These are phyloP conservation scores for Raffaelea albimanens DNA, from an alignment of 2,329 filamentous ascomycete genomes.

Conservation along the genomic window DNA sequence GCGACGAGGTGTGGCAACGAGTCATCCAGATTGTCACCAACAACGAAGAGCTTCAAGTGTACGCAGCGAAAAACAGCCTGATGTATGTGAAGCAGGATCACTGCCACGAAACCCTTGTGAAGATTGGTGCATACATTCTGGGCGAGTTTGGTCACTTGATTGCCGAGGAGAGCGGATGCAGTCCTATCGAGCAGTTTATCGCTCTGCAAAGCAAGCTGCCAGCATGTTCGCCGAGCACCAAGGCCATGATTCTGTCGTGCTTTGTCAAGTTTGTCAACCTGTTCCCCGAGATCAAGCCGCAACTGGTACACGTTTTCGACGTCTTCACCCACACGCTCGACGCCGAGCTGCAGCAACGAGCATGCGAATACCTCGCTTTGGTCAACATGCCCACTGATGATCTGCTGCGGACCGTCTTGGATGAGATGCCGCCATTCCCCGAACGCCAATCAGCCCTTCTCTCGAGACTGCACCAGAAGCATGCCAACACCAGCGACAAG, in stretches of 20 bases:
- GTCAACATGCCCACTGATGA: constrained; percentile 84
- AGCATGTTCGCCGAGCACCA: constrained; percentile 77
- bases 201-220: constrained; percentile 85
- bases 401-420: constrained; percentile 83
- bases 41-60: constrained; percentile 95
- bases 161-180: constrained; percentile 83
- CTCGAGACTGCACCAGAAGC: constrained; percentile 89
- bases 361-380: constrained; percentile 86
- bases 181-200: constrained; percentile 94
- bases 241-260: constrained; percentile 87
- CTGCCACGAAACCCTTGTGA: constrained; percentile 94
- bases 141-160: constrained; percentile 97
- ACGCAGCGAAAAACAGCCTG: constrained; percentile 86
- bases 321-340: constrained; percentile 92
- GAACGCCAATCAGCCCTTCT: constrained; percentile 87
- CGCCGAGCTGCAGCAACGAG: constrained; percentile 89
- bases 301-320: constrained; percentile 81
- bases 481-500: constrained; percentile 85
- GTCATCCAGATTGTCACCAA: constrained; percentile 99
- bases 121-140: constrained; percentile 92
- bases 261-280: constrained; percentile 98
- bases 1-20: constrained; percentile 97
- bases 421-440: constrained; percentile 98
- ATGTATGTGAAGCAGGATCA: constrained; percentile 88
- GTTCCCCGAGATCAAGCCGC: constrained; percentile 96